phyloP scores from a whole-genome alignment of 2,329 filamentous ascomycete species.

The Talaromyces piceae region DNA sequence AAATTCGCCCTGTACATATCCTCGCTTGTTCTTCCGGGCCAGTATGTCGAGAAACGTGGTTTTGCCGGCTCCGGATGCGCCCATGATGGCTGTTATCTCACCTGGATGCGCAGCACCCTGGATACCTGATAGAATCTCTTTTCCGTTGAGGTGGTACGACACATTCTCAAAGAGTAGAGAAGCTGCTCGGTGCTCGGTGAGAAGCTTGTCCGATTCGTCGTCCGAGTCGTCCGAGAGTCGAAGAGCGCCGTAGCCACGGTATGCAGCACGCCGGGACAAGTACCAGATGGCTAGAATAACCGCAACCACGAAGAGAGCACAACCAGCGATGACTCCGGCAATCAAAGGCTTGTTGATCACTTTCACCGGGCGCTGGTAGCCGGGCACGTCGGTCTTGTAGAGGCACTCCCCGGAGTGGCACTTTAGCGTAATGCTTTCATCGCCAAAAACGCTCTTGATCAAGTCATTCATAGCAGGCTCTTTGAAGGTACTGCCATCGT shows the following conservation, averaged over 20 bases:
- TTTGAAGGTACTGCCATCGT: conserved; percentile 72
- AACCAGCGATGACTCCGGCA: conserved; percentile 81
- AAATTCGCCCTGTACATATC: conserved; percentile 68
- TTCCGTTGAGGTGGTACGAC: conserved; percentile 78
- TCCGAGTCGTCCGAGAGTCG: conserved; percentile 76
- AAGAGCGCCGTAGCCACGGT: conserved; percentile 60
- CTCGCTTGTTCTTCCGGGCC: conserved; percentile 93
- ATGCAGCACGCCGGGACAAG: conserved; percentile 63
- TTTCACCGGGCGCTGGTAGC: conserved; percentile 81
- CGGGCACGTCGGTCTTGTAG: conserved; percentile 85
- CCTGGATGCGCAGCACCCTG: conserved; percentile 85
- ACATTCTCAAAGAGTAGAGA: conserved; percentile 84
- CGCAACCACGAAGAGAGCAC: conserved; percentile 79
- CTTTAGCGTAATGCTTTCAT: conserved; percentile 74
- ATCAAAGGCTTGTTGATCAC: conserved; percentile 96
- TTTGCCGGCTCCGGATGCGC: conserved; percentile 93
- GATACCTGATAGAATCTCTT: conserved; percentile 71
- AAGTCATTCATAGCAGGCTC: conserved; percentile 90
- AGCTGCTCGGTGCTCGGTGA: conserved; percentile 86
- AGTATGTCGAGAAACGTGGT: conserved; percentile 95
- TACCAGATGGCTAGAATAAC: conserved; percentile 82
- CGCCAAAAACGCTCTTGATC: conserved; percentile 82
- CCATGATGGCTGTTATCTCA: conserved; percentile 97
- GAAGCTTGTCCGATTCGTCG: conserved; percentile 76
- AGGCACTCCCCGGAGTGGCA: conserved; percentile 88